Evolutionary conservation across 2,329 filamentous ascomycete species (phyloP), one percentile per base, ranked within the genome.

Genomic region (Cordyceps farinosa): DNA sequence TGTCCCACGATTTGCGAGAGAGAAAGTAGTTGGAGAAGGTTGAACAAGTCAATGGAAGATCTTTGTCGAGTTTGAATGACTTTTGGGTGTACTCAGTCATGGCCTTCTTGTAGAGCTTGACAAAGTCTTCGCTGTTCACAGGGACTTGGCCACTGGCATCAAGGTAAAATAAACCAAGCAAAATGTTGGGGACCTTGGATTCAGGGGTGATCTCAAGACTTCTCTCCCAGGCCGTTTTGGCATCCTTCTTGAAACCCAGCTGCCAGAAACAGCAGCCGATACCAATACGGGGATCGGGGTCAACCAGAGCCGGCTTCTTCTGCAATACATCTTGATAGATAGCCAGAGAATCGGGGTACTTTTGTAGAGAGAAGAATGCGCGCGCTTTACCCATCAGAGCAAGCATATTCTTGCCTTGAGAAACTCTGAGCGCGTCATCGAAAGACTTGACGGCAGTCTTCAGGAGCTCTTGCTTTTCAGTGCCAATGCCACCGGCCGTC

Each of bases 241-340:
- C 95, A 70, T 97, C 92, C 40, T 96, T 91, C 75, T 96, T 97
- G 80, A 91, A 92, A 11, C 93, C 93, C 34, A 99, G 82, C 75
- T 97, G 91, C 95, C 96, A 99, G 75, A 97, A 89, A 79, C 95
- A 99, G 76, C 92, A 95, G 52, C 95, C 95, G 71, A 99, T 94
- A 62, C 95, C 95, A 69, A 99, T 94, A 69, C 96, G 87, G 68
- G 95, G 96, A 75, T 99, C 95, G 0, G 95, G 95, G 71, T 99
- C 95, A 48, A 90, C 86, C 71, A 98, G 82, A 68, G 91, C 87
- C 2, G 95, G 95, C 80, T 93, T 92, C 75, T 90, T 92, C 69
- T 87, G 83, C 57, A 99, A 79, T 17, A 92, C 92, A 65, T 91
- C 90, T 77, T 99, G 95, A 73, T 98, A 99, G 30, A 85, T 82